These are phyloP conservation scores for Candida alai DNA, from an alignment of 805 yeast genomes.

Conservation along the genomic window DNA sequence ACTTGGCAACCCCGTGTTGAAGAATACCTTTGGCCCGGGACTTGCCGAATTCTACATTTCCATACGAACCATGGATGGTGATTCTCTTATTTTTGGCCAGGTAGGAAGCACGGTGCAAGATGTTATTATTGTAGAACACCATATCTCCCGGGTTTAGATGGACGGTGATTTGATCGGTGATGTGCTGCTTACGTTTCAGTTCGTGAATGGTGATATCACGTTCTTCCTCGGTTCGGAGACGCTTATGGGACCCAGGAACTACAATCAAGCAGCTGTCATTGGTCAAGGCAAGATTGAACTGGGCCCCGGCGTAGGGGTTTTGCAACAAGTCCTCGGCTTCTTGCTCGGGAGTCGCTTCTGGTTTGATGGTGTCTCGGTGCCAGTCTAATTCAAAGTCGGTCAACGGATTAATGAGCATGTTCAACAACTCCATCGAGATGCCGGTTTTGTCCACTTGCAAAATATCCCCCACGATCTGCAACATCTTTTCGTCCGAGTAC, in stretches of 20 bases:
- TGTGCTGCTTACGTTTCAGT: slow-evolving; percentile 26
- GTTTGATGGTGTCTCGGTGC: slow-evolving; percentile 50
- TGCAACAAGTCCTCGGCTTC: slow-evolving; percentile 36
- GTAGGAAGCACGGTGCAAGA: slow-evolving; percentile 46
- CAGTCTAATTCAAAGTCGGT: slow-evolving; percentile 51
- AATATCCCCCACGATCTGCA: slow-evolving; percentile 39
- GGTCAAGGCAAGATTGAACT: slow-evolving; percentile 48
- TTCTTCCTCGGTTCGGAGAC: slow-evolving; percentile 44
- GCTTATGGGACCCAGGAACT: slow-evolving; percentile 44
- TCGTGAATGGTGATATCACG: slow-evolving; percentile 35
- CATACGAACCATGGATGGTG: slow-evolving; percentile 50
- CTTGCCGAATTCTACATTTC: slow-evolving; percentile 39
- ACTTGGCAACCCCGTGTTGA: slow-evolving; percentile 49
- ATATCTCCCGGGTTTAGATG: slow-evolving; percentile 47
- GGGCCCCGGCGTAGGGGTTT: slow-evolving; percentile 46
- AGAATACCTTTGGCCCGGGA: slow-evolving; percentile 47
- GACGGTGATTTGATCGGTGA: slow-evolving; percentile 38
- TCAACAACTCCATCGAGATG: slow-evolving; percentile 46
- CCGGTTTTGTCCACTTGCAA: slow-evolving; percentile 33
- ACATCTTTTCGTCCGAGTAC: slow-evolving; percentile 36
- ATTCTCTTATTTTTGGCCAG: slow-evolving; percentile 34
- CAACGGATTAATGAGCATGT: slow-evolving; percentile 50
- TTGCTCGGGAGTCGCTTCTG: slow-evolving; percentile 43
- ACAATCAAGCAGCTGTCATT: slow-evolving; percentile 46
- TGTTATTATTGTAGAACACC: slow-evolving; percentile 48